phyloP scores from a whole-genome alignment of 768 basidiomycete species.

The Naganishia antarctica region DNA sequence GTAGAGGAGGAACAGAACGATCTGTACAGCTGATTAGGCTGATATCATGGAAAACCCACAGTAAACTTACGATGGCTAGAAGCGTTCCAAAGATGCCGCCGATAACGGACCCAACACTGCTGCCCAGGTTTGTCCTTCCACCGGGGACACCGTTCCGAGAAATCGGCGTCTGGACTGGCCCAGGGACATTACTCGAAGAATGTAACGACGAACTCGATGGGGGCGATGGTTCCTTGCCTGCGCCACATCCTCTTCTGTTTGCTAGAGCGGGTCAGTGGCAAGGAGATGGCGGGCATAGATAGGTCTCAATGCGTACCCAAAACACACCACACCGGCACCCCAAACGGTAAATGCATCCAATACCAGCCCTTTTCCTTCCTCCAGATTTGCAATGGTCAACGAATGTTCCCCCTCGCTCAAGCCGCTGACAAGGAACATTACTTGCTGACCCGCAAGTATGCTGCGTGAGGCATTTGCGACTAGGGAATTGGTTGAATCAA shows the following conservation, averaged over 20 bases:
- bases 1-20: constrained; percentile 9
- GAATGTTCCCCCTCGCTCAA: constrained; percentile 11
- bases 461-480: background rate
- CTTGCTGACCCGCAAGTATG: constrained; percentile 3
- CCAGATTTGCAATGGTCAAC: constrained; percentile 10
- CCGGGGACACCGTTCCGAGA: constrained; percentile 10
- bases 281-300: background rate
- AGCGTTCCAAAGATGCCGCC: constrained; percentile 16
- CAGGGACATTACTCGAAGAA: background rate
- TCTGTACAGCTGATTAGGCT: background rate
- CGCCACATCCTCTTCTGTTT: constrained; percentile 15
- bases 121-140: constrained; percentile 1
- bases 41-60: too few relatives aligned
- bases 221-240: background rate
- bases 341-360: constrained; percentile 19
- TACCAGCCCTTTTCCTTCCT: constrained; percentile 16
- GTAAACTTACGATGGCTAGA: constrained; percentile 4
- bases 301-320: constrained; percentile 12
- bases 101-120: background rate
- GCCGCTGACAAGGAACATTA: background rate
- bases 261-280: background rate
- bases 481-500: background rate
- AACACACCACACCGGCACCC: constrained; percentile 15
- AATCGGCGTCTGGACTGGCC: background rate
- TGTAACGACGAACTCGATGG: background rate